Conservation (phyloP, 1,284 basidiomycete genomes). For the Leccinum pallidistipes region DNA sequence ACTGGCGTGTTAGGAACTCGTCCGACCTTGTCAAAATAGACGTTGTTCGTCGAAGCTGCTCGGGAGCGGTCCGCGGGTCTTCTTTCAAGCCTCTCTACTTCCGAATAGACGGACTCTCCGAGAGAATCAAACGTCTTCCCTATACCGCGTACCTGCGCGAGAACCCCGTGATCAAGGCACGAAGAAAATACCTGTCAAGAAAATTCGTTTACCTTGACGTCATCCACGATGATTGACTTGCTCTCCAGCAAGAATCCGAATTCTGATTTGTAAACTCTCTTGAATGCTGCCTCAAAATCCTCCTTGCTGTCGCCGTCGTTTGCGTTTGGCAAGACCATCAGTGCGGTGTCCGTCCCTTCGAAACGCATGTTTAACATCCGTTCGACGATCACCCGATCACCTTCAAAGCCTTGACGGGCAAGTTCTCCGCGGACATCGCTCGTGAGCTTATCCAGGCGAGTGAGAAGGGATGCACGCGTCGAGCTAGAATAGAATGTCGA, state of each 20-base stretch:
- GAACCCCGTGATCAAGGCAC: background rate
- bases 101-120: constrained; percentile 77
- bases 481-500: constrained; percentile 70
- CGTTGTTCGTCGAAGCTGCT: constrained; percentile 56
- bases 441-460: constrained; percentile 70
- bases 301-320: constrained; percentile 57
- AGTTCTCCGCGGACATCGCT: constrained; percentile 67
- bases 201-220: constrained; percentile 68
- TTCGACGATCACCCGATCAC: constrained; percentile 69
- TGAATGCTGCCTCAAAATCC: constrained; percentile 83
- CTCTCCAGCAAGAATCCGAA: constrained; percentile 91
- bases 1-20: constrained; percentile 80
- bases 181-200: background rate
- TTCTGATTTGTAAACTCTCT: constrained; percentile 72
- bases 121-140: constrained; percentile 89
- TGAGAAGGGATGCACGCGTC: constrained; percentile 52
- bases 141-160: constrained; percentile 62
- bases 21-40: constrained; percentile 80
- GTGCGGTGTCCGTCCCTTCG: constrained; percentile 87
- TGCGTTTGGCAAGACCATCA: constrained; percentile 76
- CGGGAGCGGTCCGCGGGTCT: constrained; percentile 42
- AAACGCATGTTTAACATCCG: constrained; percentile 91
- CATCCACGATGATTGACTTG: constrained; percentile 81
- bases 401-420: constrained; percentile 77
- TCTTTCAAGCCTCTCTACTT: constrained; percentile 54